Evolutionary conservation across 2,329 filamentous ascomycete species (phyloP).

Genomic region (Lizonia empirigonia): DNA sequence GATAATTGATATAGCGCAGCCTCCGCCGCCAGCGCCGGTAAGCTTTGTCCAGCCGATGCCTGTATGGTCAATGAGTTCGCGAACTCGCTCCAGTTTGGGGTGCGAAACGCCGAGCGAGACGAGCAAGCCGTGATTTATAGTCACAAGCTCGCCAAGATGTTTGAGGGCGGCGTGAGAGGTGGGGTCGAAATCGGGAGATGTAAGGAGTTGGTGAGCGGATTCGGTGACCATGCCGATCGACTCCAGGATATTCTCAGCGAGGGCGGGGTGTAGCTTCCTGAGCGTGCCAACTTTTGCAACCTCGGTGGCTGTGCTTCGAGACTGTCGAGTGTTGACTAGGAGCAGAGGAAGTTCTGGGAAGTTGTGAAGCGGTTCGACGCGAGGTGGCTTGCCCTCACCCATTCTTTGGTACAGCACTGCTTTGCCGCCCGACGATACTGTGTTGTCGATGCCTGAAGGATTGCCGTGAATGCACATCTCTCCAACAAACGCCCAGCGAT

Average conservation of each 20-base stretch:
- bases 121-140: slow-evolving; percentile 90
- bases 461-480: slow-evolving; percentile 98
- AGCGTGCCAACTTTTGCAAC: slow-evolving; percentile 84
- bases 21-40: slow-evolving; percentile 92
- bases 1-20: slow-evolving; percentile 91
- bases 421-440: slow-evolving; percentile 90
- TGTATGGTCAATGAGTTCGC: slow-evolving; percentile 81
- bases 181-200: slow-evolving; percentile 69
- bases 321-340: slow-evolving; percentile 84
- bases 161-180: slow-evolving; percentile 67
- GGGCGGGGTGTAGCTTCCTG: slow-evolving; percentile 71
- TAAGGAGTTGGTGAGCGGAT: slow-evolving; percentile 62
- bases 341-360: slow-evolving; percentile 93
- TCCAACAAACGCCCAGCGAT: slow-evolving; percentile 95
- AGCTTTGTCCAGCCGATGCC: slow-evolving; percentile 97
- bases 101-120: slow-evolving; percentile 94
- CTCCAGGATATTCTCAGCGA: slow-evolving; percentile 81
- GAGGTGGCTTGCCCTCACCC: slow-evolving; percentile 77
- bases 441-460: slow-evolving; percentile 96
- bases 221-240: slow-evolving; percentile 78
- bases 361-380: slow-evolving; percentile 76
- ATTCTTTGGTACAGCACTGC: slow-evolving; percentile 87
- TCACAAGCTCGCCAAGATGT: slow-evolving; percentile 84
- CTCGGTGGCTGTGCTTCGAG: slow-evolving; percentile 83
- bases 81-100: slow-evolving; percentile 86